Percentiles rank a stretch among this genome's conserved stretches.
phyloP scores from a whole-genome alignment of 257 asterid genomes.

The Nicotiana otophora region DNA sequence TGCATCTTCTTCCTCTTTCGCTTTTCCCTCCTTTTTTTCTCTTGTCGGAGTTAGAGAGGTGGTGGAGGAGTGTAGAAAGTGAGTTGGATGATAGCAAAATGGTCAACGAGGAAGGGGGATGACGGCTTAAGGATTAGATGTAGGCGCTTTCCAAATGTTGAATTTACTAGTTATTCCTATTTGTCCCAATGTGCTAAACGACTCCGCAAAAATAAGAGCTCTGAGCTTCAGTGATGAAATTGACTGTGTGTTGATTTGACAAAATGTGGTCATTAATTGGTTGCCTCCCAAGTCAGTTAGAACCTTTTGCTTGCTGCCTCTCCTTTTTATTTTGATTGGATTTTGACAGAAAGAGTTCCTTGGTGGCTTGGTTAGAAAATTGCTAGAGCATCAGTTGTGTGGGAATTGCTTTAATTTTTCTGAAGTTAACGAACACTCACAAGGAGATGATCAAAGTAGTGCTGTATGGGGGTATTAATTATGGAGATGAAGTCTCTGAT shows the following conservation, averaged over 20 bases:
- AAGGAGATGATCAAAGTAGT: neutral
- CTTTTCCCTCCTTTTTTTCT: neutral
- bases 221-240: neutral
- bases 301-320: neutral
- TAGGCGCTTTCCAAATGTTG: neutral
- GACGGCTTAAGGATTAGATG: neutral
- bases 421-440: neutral
- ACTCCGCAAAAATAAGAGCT: neutral
- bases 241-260: neutral
- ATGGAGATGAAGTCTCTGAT: neutral
- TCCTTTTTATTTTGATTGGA: neutral
- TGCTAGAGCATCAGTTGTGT: neutral
- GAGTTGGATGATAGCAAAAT: neutral
- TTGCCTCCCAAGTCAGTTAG: neutral
- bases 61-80: neutral
- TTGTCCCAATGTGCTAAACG: neutral
- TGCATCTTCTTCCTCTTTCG: neutral
- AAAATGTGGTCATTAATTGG: neutral
- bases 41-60: neutral
- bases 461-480: neutral
- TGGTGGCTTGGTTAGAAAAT: neutral
- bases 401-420: neutral
- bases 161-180: constrained; percentile 9
- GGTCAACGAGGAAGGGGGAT: neutral
- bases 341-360: neutral